Percentiles rank a stretch among this genome's conserved stretches.
Evolutionary conservation across 2,329 filamentous ascomycete species (phyloP).

Genomic region (Penicillium sp.): DNA sequence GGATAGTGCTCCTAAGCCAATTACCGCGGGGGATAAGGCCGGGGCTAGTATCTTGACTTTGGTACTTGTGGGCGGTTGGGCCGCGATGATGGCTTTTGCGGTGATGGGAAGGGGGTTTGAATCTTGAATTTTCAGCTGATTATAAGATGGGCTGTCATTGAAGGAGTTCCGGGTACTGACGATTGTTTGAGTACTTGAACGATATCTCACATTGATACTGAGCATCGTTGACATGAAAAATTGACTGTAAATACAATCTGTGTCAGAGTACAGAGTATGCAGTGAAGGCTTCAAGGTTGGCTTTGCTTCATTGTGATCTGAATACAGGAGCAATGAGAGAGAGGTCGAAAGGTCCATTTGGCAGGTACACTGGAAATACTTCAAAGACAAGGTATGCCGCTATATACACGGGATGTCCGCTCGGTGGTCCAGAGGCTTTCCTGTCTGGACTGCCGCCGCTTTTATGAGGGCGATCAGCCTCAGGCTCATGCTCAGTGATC

Average conservation of each 20-base stretch:
- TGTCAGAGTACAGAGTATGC: background rate
- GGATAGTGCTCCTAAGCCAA: slow-evolving; percentile 11
- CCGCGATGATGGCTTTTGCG: slow-evolving; percentile 36
- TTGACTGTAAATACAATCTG: background rate
- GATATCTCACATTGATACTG: background rate
- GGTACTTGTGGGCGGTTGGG: slow-evolving; percentile 31
- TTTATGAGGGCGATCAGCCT: too few relatives aligned
- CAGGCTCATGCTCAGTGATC: too few relatives aligned
- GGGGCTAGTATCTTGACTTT: slow-evolving; percentile 45
- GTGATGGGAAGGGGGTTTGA: slow-evolving; percentile 25
- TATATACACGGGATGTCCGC: too few relatives aligned
- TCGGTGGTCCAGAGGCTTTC: too few relatives aligned
- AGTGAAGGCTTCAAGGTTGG: too few relatives aligned
- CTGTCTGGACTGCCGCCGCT: too few relatives aligned
- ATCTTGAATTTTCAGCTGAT: too few relatives aligned
- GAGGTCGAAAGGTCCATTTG: too few relatives aligned
- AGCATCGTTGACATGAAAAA: background rate
- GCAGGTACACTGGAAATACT: too few relatives aligned
- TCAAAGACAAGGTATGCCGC: too few relatives aligned
- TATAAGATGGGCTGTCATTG: background rate
- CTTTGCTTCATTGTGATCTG: too few relatives aligned
- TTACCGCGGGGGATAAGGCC: slow-evolving; percentile 39
- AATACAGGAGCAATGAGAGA: too few relatives aligned
- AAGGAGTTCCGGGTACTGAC: background rate
- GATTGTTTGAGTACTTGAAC: background rate